Conservation (phyloP, 2,329 filamentous ascomycete genomes). For the Clarireedia monteithiana region DNA sequence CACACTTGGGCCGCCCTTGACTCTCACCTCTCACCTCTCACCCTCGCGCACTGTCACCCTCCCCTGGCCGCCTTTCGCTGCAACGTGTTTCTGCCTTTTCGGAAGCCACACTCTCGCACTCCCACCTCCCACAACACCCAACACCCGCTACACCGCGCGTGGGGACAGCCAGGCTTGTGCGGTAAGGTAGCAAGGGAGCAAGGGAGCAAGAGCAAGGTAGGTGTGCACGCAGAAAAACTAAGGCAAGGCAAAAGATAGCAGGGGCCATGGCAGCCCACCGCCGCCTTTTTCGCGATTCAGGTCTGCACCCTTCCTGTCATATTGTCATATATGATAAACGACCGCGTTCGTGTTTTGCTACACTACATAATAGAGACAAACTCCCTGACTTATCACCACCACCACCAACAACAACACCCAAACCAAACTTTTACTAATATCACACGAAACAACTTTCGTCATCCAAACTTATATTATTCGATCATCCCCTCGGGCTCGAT, state of each 20-base stretch:
- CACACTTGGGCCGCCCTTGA: no score
- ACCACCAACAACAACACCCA: background rate
- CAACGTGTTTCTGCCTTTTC: conserved; percentile 7
- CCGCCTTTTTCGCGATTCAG: conserved; percentile 7
- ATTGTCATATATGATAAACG: conserved; percentile 7
- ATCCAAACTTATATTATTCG: no score
- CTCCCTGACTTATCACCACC: background rate
- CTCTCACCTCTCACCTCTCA: no score
- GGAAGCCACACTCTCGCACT: background rate
- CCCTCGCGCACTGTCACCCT: no score
- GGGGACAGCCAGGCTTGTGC: background rate
- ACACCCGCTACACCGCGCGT: conserved; percentile 5
- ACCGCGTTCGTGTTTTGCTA: background rate
- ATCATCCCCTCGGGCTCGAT: background rate
- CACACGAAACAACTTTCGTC: no score
- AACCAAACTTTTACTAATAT: no score
- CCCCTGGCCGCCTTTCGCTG: background rate
- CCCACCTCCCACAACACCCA: background rate
- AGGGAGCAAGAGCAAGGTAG: background rate
- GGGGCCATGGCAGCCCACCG: conserved; percentile 3
- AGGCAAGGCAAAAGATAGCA: background rate
- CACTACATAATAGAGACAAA: background rate
- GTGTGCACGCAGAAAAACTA: background rate
- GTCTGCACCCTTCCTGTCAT: conserved; percentile 3
- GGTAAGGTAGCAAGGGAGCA: background rate